Conservation (phyloP, 148 eudicot genomes). For the Camellia sinensis region DNA sequence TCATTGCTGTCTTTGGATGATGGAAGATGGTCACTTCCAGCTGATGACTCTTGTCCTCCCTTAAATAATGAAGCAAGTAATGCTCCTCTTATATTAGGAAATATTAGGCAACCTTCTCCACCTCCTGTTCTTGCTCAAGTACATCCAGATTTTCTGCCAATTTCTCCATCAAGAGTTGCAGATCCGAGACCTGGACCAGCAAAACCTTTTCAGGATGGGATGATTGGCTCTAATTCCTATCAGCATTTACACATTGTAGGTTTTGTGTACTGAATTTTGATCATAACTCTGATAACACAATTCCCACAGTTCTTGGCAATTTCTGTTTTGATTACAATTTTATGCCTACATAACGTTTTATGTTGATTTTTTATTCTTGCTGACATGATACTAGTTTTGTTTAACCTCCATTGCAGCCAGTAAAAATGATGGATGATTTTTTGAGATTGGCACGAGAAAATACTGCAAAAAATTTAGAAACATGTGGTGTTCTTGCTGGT, state of each 20-base stretch:
- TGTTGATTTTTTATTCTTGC: not conserved
- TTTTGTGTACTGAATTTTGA: not conserved
- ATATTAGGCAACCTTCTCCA: constrained; percentile 88
- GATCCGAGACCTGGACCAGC: constrained; percentile 97
- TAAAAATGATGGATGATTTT: constrained; percentile 88
- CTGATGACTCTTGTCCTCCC: constrained; percentile 37
- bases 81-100: constrained; percentile 33
- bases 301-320: too few relatives aligned
- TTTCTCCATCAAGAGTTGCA: constrained; percentile 90
- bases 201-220: constrained; percentile 53
- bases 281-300: too few relatives aligned
- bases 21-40: constrained; percentile 72
- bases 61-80: constrained; percentile 23
- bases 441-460: constrained; percentile 80
- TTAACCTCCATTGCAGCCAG: constrained; percentile 60
- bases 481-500: constrained; percentile 97
- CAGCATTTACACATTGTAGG: constrained; percentile 91
- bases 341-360: not conserved
- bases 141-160: constrained; percentile 52
- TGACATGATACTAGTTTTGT: constrained; percentile 18
- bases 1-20: constrained; percentile 85
- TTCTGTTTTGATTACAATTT: not conserved
- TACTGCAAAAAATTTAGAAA: constrained; percentile 82
- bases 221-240: constrained; percentile 52
- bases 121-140: constrained; percentile 96